Percentiles rank a stretch among this genome's conserved stretches.
phyloP scores from a whole-genome alignment of 306 rosid species.

The Inga laurina region DNA sequence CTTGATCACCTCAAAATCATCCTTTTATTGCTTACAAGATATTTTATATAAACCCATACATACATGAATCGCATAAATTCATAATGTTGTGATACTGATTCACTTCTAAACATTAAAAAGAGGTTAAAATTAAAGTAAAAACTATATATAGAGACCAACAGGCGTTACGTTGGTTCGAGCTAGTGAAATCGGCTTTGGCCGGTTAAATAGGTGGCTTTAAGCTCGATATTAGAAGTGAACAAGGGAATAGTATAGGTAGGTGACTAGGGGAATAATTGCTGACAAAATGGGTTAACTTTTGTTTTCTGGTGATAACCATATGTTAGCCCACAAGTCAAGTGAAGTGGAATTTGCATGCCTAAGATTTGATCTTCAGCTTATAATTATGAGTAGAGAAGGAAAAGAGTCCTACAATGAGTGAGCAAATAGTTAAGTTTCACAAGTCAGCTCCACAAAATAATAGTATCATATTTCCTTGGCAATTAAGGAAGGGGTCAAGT shows the following conservation, averaged over 20 bases:
- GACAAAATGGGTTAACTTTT: conserved; percentile 10
- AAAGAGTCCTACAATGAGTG: background rate
- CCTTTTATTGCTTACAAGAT: background rate
- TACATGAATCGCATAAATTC: background rate
- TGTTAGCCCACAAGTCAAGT: background rate
- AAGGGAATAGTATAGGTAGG: background rate
- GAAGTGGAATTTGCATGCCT: conserved; percentile 8
- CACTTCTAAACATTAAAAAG: background rate
- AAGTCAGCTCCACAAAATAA: background rate
- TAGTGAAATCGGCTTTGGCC: too few relatives aligned
- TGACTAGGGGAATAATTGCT: background rate
- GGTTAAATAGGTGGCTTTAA: too few relatives aligned
- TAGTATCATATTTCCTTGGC: conserved; percentile 11
- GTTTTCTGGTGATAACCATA: background rate
- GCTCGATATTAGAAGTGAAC: too few relatives aligned
- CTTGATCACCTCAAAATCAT: background rate
- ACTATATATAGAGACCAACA: too few relatives aligned
- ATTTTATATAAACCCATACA: background rate
- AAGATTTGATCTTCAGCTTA: background rate
- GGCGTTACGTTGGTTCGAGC: too few relatives aligned
- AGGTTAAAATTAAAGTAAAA: too few relatives aligned
- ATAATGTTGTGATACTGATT: background rate
- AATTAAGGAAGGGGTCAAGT: background rate
- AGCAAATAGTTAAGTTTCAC: background rate
- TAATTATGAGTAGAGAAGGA: background rate